Conservation (phyloP, 495 filamentous ascomycete species). For the Pseudevernia furfuracea region DNA sequence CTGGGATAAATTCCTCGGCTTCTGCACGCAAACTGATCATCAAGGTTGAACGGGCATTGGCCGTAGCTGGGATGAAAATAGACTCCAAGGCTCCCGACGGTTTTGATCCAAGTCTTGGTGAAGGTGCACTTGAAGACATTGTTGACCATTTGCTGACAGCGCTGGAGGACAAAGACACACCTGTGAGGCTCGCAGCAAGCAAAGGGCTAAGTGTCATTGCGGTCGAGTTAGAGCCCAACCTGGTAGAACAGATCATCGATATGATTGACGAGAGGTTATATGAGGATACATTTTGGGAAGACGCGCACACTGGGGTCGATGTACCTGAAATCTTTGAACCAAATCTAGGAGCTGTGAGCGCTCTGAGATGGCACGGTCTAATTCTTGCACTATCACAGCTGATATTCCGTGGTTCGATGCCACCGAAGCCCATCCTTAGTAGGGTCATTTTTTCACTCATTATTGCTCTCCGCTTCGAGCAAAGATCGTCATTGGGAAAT, state of each 20-base stretch:
- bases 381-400: constrained; percentile 81
- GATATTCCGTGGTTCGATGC: constrained; percentile 68
- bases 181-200: constrained; percentile 80
- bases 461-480: constrained; percentile 74
- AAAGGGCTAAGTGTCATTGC: constrained; percentile 87
- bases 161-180: constrained; percentile 76
- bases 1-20: constrained; percentile 51
- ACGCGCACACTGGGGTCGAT: constrained; percentile 13
- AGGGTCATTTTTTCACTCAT: constrained; percentile 65
- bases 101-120: constrained; percentile 33
- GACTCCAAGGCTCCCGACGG: constrained; percentile 37
- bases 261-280: constrained; percentile 76
- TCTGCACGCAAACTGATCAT: constrained; percentile 70
- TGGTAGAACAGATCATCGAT: constrained; percentile 79
- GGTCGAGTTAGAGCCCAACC: constrained; percentile 63
- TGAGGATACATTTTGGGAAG: constrained; percentile 65
- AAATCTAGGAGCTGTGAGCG: constrained; percentile 65
- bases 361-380: constrained; percentile 84
- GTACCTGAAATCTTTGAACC: constrained; percentile 29
- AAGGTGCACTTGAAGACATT: constrained; percentile 60
- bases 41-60: constrained; percentile 71
- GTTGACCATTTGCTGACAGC: constrained; percentile 62
- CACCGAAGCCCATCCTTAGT: constrained; percentile 56
- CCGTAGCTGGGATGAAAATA: constrained; percentile 31
- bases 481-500: constrained; percentile 67